Base-by-base conservation (phyloP, 23 red algal species). In the Gracilaria domingensis region DNA sequence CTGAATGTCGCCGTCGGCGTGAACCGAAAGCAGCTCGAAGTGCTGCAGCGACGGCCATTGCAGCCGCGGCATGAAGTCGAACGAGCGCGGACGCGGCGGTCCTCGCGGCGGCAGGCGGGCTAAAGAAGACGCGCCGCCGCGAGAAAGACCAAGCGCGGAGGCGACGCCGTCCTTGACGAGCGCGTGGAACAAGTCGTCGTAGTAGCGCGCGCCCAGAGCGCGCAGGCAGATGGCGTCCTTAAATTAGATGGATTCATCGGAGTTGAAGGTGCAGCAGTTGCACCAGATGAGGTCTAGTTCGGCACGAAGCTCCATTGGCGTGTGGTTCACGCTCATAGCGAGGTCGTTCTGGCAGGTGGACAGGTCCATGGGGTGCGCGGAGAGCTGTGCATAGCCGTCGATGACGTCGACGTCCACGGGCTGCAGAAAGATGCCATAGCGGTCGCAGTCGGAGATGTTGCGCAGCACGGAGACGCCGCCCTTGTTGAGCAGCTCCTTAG, bases 221-320 rank as follows among this genome's bases (percentile, higher is more conserved):
- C 81, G 79, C 30, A 95, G 59, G 28, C 93, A 78, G 7, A 79
- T 66, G 33, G 93, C 93, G 65, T 95, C 86, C 57, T 83, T 79
- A 58, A 76, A 88, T 21, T 95, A 95, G 37, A 84, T 89, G 29
- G 87, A 92, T 0, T 85, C 66, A 39, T 89, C 80, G 0, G 95
- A 84, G 72, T 97, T 97, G 70, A 94, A 97, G 44, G 73, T 84
- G 57, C 87, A 93, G 83, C 95, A 97, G 67, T 97, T 97, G 23
- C 81, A 85, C 95, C 95, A 97, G 61, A 97, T 97, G 18, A 93
- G 85, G 42, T 97, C 95, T 12, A 97, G 72, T 77, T 97, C 95
- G 23, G 80, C 67, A 55, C 83, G 85, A 28, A 97, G 67, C 61
- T 86, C 90, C 67, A 86, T 84, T 21, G 88, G 78, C 21, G 59